Evolutionary conservation across 1,284 basidiomycete genomes (phyloP), one percentile per base, ranked within the genome.

Genomic region (Microbotryum violaceum): DNA sequence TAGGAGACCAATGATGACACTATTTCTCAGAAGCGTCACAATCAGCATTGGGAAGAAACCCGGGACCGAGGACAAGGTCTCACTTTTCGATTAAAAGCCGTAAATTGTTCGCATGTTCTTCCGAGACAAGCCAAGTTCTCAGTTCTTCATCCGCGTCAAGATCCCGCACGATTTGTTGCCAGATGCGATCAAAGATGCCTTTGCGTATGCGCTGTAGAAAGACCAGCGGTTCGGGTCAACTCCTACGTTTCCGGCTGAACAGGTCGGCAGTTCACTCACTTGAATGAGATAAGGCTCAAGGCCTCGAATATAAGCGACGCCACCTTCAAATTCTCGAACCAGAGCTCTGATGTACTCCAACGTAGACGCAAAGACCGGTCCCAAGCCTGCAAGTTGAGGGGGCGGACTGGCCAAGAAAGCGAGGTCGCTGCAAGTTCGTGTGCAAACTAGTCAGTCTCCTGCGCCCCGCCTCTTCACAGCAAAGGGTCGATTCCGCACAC

Each of bases 261-360:
- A 16, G 14, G 37, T 6, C 12, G 49, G 47, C 7, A 16, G 10
- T 10, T 31, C 12, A 42, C 57, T 6, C 27, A 58, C 57, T 50
- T 58, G 57, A 3, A 58, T 42, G 12, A 50, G 51, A 21, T 53
- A 58, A 3, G 44, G 21, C 16, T 58, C 57, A 18, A 58, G 52
- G 2, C 57, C 57, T 31, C 52, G 45, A 50, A 58, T 58, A 27
- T 58, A 58, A 8, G 57, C 57, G n/a, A 52, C 51, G 18, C 49
- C 45, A 4, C 46, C 42, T 44, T 58, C 49, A 25, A 58, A 58
- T 3, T 58, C 57, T 9, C 29, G 21, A 20, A 52, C 57, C 10
- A 52, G 42, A 4, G 50, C 27, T 33, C 37, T 21, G 14, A 52
- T 52, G 42, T 45, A 27, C 23, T 44, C 27, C 42, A 58, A n/a